phyloP scores from a whole-genome alignment of 768 basidiomycete genomes.

The Lepiota subincarnata region DNA sequence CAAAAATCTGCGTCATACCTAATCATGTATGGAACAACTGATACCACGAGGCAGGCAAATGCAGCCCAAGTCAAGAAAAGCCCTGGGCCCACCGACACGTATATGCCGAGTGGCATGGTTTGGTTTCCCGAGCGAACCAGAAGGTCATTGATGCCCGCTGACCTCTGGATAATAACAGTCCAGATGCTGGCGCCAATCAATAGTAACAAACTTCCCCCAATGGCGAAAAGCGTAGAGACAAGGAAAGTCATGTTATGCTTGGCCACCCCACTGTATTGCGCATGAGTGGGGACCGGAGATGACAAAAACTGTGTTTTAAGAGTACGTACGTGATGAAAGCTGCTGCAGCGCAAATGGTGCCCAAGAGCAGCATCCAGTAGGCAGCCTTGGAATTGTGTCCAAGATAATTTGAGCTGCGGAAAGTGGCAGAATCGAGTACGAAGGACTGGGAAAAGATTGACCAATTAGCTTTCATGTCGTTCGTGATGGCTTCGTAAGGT shows the following conservation, averaged over 20 bases:
- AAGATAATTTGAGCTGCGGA: conserved; percentile 57
- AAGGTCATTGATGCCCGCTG: conserved; percentile 52
- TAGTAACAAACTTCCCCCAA: conserved; percentile 56
- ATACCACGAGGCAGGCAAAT: conserved; percentile 60
- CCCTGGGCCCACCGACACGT: conserved; percentile 56
- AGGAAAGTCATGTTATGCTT: conserved; percentile 66
- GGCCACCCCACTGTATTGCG: conserved; percentile 52
- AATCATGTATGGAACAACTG: conserved; percentile 72
- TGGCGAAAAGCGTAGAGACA: conserved; percentile 58
- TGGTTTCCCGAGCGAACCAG: conserved; percentile 29
- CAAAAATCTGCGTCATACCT: conserved; percentile 39
- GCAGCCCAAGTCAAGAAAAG: conserved; percentile 72
- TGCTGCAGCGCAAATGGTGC: conserved; percentile 61
- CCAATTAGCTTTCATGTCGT: conserved; percentile 68
- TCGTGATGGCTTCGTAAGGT: conserved; percentile 60
- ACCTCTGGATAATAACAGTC: conserved; percentile 70
- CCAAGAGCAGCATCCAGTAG: conserved; percentile 72
- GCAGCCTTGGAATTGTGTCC: conserved; percentile 63
- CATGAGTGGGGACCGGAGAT: conserved; percentile 5
- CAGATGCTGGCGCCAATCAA: conserved; percentile 72
- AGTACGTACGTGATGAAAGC: conserved; percentile 61
- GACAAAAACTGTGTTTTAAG: neutral
- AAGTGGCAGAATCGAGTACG: conserved; percentile 44
- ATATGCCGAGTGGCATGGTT: conserved; percentile 53
- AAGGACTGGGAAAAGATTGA: conserved; percentile 50